phyloP scores from a whole-genome alignment of 2,329 filamentous ascomycete genomes.

The Lachnellula suecica region DNA sequence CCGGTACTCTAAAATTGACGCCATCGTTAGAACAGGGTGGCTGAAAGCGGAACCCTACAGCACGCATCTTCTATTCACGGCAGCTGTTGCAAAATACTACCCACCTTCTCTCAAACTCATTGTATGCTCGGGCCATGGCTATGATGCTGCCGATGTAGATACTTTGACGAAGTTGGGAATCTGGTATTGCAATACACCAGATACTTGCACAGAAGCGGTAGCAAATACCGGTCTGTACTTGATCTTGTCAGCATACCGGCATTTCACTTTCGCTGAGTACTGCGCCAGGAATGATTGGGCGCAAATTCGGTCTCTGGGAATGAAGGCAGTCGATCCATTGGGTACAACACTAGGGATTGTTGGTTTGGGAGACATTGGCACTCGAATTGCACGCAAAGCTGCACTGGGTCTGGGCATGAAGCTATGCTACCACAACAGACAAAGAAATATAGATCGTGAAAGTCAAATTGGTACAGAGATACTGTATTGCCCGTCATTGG shows the following conservation, averaged over 20 bases:
- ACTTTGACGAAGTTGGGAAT: slow-evolving; percentile 27
- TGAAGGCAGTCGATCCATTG: slow-evolving; percentile 25
- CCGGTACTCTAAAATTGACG: slow-evolving; percentile 28
- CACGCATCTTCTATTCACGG: slow-evolving; percentile 28
- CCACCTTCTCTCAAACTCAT: slow-evolving; percentile 24
- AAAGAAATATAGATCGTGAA: slow-evolving; percentile 15
- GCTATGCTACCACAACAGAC: slow-evolving; percentile 30
- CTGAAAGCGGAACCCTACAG: slow-evolving; percentile 32
- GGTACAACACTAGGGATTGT: slow-evolving; percentile 34
- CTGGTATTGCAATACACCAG: slow-evolving; percentile 32
- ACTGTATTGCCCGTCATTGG: slow-evolving; percentile 29
- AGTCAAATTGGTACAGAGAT: slow-evolving; percentile 16
- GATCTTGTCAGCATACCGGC: slow-evolving; percentile 26
- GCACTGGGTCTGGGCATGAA: slow-evolving; percentile 33
- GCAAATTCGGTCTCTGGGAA: slow-evolving; percentile 18
- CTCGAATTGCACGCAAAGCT: slow-evolving; percentile 30
- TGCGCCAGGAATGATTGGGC: slow-evolving; percentile 21
- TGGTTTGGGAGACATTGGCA: slow-evolving; percentile 37
- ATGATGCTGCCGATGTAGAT: slow-evolving; percentile 29
- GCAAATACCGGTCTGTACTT: slow-evolving; percentile 31
- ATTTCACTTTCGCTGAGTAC: slow-evolving; percentile 25
- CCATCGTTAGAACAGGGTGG: slow-evolving; percentile 34
- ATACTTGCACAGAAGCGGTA: slow-evolving; percentile 30
- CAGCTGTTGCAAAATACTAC: slow-evolving; percentile 20
- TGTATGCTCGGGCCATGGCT: slow-evolving; percentile 30